A percentile compares a stretch with the other conserved stretches of the same genome.
phyloP scores from a whole-genome alignment of 2,329 filamentous ascomycete species.

The Talaromyces albobiverticillius region DNA sequence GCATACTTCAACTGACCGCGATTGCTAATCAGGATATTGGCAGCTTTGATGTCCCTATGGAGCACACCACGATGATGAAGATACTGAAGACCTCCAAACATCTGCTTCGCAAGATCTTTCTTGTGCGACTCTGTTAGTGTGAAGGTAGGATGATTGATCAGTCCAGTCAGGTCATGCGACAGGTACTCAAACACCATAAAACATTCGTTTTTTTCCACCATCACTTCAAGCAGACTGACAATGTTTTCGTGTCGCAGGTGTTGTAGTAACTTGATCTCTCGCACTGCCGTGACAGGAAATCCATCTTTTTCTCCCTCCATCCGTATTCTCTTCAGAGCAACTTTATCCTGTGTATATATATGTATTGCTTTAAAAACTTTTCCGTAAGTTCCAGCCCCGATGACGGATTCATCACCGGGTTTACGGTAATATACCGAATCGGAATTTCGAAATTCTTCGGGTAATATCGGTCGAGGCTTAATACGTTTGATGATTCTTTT shows the following conservation, averaged over 20 bases:
- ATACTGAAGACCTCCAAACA: conserved; percentile 93
- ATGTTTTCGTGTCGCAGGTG: conserved; percentile 87
- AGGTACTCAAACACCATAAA: conserved; percentile 99
- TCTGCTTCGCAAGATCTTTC: conserved; percentile 87
- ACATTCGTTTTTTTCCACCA: conserved; percentile 98
- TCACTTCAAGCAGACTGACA: conserved; percentile 87
- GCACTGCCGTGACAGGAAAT: conserved; percentile 93
- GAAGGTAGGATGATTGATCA: conserved; percentile 93
- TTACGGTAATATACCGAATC: conserved; percentile 94
- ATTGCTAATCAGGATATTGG: conserved; percentile 92
- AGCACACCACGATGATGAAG: conserved; percentile 89
- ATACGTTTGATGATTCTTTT: conserved; percentile 67
- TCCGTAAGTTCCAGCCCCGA: conserved; percentile 91
- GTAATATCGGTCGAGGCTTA: conserved; percentile 68
- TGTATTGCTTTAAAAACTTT: conserved; percentile 93
- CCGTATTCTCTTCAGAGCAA: conserved; percentile 96
- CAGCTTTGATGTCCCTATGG: conserved; percentile 96
- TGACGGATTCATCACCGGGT: conserved; percentile 94
- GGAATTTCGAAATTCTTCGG: conserved; percentile 70
- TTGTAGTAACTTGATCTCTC: conserved; percentile 96
- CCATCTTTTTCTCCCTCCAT: conserved; percentile 99
- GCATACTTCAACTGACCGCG: conserved; percentile 87
- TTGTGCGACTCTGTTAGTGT: conserved; percentile 79
- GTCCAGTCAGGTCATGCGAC: conserved; percentile 89
- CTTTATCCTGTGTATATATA: conserved; percentile 70